A percentile compares a stretch with the other conserved stretches of the same genome.
phyloP scores from a whole-genome alignment of 2,329 filamentous ascomycete genomes.

The Aspergillus hortae region DNA sequence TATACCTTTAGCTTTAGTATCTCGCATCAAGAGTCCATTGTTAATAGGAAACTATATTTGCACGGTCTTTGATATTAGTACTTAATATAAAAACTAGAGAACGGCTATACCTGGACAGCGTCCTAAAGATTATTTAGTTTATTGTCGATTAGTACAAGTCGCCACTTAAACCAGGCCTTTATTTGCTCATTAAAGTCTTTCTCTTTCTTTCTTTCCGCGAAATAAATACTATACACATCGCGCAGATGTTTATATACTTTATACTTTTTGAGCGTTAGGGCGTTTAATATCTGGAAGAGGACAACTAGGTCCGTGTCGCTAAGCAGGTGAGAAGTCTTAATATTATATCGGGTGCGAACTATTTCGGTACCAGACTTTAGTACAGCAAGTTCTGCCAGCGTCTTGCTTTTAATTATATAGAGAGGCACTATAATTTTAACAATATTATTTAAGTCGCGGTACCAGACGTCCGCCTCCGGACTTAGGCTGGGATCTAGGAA shows the following conservation, averaged over 20 bases:
- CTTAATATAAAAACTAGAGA: background rate
- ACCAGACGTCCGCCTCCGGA: too few species aligned
- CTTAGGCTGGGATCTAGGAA: too few species aligned
- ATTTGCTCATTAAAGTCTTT: background rate
- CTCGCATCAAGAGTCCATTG: slow-evolving; percentile 1
- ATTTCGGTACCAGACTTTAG: background rate
- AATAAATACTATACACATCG: background rate
- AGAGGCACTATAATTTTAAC: slow-evolving; percentile 3
- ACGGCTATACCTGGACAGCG: background rate
- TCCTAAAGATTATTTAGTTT: background rate
- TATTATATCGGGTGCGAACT: background rate
- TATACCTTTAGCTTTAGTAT: slow-evolving; percentile 2
- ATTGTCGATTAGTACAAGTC: background rate
- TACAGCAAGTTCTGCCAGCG: slow-evolving; percentile 2
- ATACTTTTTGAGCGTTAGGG: background rate
- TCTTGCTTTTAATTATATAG: background rate
- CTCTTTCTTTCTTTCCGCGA: background rate
- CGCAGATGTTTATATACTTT: background rate
- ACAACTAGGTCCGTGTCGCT: background rate
- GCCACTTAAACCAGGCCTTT: background rate
- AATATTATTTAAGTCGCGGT: background rate
- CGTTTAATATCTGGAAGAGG: background rate
- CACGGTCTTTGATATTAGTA: slow-evolving; percentile 4
- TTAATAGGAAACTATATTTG: background rate
- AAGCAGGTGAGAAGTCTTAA: background rate